Evolutionary conservation across 768 basidiomycete genomes (phyloP).

Genomic region (Phaeotremella skinneri): DNA sequence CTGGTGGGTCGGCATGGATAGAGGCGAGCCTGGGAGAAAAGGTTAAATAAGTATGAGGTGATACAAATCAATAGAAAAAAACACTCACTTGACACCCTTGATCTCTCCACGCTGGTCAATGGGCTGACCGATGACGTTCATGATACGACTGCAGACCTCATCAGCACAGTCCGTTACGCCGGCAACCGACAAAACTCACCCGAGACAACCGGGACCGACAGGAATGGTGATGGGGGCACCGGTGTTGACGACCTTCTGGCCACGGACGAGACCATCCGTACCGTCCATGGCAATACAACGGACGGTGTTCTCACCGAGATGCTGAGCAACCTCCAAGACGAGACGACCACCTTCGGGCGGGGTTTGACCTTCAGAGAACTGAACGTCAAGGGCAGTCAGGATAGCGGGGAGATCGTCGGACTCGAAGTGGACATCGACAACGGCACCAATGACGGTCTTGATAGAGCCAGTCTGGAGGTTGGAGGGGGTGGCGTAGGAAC

Average conservation of each 20-base stretch:
- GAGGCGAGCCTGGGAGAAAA: slow-evolving; percentile 57
- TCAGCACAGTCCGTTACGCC: slow-evolving; percentile 3
- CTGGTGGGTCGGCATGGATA: slow-evolving; percentile 95
- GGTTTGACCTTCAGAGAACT: slow-evolving; percentile 53
- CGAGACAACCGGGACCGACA: slow-evolving; percentile 88
- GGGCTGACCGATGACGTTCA: slow-evolving; percentile 99
- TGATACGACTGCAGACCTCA: slow-evolving; percentile 69
- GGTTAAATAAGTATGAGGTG: not conserved
- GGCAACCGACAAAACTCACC: slow-evolving; percentile 32
- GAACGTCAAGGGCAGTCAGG: slow-evolving; percentile 97
- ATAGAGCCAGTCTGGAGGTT: slow-evolving; percentile 71
- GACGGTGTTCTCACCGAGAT: slow-evolving; percentile 98
- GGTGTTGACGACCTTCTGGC: slow-evolving; percentile 94
- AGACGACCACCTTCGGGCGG: slow-evolving; percentile 91
- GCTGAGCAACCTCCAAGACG: slow-evolving; percentile 97
- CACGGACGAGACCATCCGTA: slow-evolving; percentile 99
- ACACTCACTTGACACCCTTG: slow-evolving; percentile 72
- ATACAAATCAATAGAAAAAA: not conserved
- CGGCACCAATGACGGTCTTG: slow-evolving; percentile 99
- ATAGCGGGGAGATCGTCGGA: slow-evolving; percentile 92
- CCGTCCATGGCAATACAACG: slow-evolving; percentile 99
- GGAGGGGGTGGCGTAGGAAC: slow-evolving; percentile 88
- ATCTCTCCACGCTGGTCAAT: slow-evolving; percentile 99
- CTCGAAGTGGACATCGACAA: slow-evolving; percentile 99
- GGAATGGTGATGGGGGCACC: slow-evolving; percentile 95